A percentile compares a stretch with the other conserved stretches of the same genome.
Conservation (phyloP, 73 alveolate species). For the Strombidium stylifer region DNA sequence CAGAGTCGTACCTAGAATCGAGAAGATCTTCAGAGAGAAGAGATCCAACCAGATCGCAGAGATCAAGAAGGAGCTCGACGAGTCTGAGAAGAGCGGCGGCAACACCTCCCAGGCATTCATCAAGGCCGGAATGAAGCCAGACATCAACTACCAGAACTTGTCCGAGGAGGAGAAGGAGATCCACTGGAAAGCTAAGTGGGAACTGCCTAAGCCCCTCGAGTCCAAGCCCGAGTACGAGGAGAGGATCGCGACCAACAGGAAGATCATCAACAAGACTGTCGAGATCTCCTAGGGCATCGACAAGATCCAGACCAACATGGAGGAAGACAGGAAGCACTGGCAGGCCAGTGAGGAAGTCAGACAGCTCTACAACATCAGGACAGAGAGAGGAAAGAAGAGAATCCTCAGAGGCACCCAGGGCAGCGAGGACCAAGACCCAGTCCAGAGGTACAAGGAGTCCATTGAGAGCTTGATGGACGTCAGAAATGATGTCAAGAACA, state of each 20-base stretch:
- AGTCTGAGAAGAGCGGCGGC: constrained; percentile 55
- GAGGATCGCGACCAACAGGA: constrained; percentile 32
- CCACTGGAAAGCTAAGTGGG: constrained; percentile 58
- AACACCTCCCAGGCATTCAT: constrained; percentile 8
- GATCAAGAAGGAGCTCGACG: constrained; percentile 47
- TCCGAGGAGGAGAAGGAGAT: constrained; percentile 58
- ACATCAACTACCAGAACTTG: constrained; percentile 47
- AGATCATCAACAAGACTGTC: constrained; percentile 19
- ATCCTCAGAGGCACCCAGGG: constrained; percentile 34
- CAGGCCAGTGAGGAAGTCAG: constrained; percentile 44
- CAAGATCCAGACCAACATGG: constrained; percentile 34
- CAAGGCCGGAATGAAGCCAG: constrained; percentile 7
- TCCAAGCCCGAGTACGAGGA: constrained; percentile 52
- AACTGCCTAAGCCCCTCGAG: constrained; percentile 48
- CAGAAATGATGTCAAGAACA: constrained; percentile 46
- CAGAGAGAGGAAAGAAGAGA: constrained; percentile 50
- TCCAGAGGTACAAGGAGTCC: constrained; percentile 50
- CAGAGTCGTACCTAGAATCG: constrained; percentile 61
- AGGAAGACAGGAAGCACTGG: constrained; percentile 57
- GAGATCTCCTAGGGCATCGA: constrained; percentile 53
- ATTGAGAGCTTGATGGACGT: constrained; percentile 49
- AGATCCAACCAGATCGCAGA: constrained; percentile 69
- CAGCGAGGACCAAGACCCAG: constrained; percentile 60
- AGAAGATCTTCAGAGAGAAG: constrained; percentile 71
- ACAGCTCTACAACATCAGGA: constrained; percentile 51